Conservation (phyloP, 805 yeast genomes). For the Lachancea cidri region DNA sequence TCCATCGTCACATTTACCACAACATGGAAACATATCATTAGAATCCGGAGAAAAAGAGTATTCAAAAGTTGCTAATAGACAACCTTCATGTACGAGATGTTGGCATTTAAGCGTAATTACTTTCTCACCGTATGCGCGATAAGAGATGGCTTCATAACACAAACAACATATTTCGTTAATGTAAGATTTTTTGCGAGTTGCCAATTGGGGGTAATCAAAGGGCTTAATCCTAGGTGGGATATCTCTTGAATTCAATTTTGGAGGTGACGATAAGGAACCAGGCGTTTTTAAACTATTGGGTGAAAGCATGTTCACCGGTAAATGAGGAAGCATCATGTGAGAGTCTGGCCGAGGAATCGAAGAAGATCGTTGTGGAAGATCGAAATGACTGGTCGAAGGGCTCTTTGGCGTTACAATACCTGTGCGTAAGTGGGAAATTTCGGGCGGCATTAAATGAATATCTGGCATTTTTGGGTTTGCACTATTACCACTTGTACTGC, state of each 20-base stretch:
- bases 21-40: constrained; percentile 25
- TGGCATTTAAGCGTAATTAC: constrained; percentile 48
- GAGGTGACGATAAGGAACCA: background rate
- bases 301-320: background rate
- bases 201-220: constrained; percentile 12
- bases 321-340: background rate
- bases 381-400: constrained; percentile 2
- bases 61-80: constrained; percentile 42
- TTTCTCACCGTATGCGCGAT: constrained; percentile 41
- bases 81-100: constrained; percentile 55
- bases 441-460: background rate
- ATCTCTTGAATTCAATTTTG: background rate
- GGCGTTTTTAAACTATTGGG: constrained; percentile 1
- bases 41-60: constrained; percentile 12
- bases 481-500: background rate
- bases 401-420: constrained; percentile 3
- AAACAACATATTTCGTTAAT: constrained; percentile 31
- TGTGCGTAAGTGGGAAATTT: background rate
- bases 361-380: constrained; percentile 21
- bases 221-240: constrained; percentile 15
- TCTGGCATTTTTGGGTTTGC: background rate
- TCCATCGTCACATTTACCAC: constrained; percentile 20
- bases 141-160: constrained; percentile 48
- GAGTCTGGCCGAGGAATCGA: constrained; percentile 27
- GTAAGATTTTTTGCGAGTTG: constrained; percentile 22